Percentiles rank a stretch among this genome's conserved stretches.
Conservation (phyloP, 192 early-diverging fungal species). For the Entomortierella chlamydospora region DNA sequence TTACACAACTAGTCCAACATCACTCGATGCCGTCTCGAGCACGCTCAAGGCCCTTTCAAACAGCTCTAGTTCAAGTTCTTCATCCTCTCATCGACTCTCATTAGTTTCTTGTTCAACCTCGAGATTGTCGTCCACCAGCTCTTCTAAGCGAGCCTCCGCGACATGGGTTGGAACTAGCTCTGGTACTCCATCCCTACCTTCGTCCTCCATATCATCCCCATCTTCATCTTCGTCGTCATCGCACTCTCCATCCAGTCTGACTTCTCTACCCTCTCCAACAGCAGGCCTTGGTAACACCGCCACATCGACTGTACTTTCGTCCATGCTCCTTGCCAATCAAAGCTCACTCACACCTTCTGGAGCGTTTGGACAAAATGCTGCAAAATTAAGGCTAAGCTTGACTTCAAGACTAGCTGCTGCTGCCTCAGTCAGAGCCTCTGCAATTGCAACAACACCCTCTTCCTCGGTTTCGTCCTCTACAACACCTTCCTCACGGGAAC, state of each 20-base stretch:
- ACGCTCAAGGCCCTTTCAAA: conserved; percentile 36
- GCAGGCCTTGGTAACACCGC: conserved; percentile 1
- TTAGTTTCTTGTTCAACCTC: neutral
- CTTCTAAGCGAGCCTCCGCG: conserved; percentile 10
- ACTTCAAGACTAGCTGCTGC: conserved; percentile 12
- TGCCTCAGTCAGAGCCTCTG: neutral
- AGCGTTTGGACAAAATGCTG: neutral
- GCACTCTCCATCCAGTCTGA: neutral
- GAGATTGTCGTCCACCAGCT: neutral
- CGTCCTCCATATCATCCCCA: neutral
- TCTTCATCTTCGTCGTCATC: conserved; percentile 2
- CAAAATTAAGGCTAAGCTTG: conserved; percentile 10
- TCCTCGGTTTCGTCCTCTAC: neutral
- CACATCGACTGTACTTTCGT: conserved; percentile 35
- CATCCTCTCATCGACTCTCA: conserved; percentile 9
- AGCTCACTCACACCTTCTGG: conserved; percentile 13
- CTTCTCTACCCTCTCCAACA: neutral
- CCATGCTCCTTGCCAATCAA: conserved; percentile 43
- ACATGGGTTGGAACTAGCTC: neutral
- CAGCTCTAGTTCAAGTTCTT: conserved; percentile 11
- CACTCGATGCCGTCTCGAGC: conserved; percentile 41
- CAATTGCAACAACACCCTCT: conserved; percentile 10
- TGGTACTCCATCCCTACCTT: too few species aligned
- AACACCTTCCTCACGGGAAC: neutral
- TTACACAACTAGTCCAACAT: conserved; percentile 44